phyloP scores from a whole-genome alignment of 495 filamentous ascomycete genomes.

The Neurospora intermedia region DNA sequence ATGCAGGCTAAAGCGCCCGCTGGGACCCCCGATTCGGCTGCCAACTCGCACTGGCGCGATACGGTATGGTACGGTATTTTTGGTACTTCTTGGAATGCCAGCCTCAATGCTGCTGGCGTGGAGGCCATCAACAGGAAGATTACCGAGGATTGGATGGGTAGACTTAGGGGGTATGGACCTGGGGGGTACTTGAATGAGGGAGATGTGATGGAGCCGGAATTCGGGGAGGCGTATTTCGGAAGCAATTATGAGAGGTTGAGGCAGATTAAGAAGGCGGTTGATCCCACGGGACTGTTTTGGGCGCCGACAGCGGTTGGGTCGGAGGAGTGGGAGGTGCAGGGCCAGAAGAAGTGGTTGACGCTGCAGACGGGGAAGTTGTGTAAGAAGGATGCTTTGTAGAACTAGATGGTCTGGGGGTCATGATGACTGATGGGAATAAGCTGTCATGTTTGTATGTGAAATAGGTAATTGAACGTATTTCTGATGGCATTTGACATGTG shows the following conservation, averaged over 20 bases:
- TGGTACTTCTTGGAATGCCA: constrained; percentile 5
- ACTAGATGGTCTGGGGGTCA: too few species aligned
- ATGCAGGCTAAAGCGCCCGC: constrained; percentile 6
- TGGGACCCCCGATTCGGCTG: constrained; percentile 5
- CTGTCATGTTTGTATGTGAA: too few species aligned
- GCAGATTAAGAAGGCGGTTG: constrained; percentile 38
- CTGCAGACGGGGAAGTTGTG: constrained; percentile 17
- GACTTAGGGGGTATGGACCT: constrained; percentile 13
- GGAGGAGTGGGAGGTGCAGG: constrained; percentile 28
- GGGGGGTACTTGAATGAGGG: constrained; percentile 42
- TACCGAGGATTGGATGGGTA: constrained; percentile 17
- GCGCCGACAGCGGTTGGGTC: constrained; percentile 44
- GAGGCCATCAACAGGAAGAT: constrained; percentile 10
- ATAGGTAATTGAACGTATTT: too few species aligned
- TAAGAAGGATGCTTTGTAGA: background rate
- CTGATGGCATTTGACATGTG: too few species aligned
- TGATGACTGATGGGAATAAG: too few species aligned
- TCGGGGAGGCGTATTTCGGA: constrained; percentile 52
- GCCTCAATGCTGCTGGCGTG: background rate
- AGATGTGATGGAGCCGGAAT: constrained; percentile 52
- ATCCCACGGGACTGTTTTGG: constrained; percentile 46
- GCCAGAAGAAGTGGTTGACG: constrained; percentile 11
- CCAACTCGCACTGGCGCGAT: constrained; percentile 18
- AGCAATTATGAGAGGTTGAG: constrained; percentile 33
- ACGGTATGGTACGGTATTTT: constrained; percentile 9